Conservation (phyloP, 176 grass and related monocot genomes). For the Oryza australiensis region DNA sequence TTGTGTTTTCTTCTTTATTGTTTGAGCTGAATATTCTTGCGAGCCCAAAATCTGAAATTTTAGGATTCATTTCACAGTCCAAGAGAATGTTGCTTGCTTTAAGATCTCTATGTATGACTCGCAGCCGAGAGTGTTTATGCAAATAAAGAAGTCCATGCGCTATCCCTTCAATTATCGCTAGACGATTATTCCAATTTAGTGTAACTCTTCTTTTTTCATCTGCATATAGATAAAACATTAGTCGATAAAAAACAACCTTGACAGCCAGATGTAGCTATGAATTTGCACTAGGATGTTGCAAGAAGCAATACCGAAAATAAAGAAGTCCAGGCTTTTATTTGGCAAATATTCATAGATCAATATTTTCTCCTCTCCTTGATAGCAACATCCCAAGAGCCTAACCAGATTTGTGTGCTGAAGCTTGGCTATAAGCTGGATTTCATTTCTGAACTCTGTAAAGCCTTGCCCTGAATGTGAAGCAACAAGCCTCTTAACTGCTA, state of each 20-base stretch:
- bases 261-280: not conserved
- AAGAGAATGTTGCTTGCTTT: slow-evolving; percentile 37
- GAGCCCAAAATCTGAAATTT: slow-evolving; percentile 35
- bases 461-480: slow-evolving; percentile 21
- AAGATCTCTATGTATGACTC: slow-evolving; percentile 37
- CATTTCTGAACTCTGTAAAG: slow-evolving; percentile 29
- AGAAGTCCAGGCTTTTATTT: slow-evolving; percentile 30
- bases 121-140: slow-evolving; percentile 18
- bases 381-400: slow-evolving; percentile 29
- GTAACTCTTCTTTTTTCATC: not conserved
- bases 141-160: slow-evolving; percentile 23
- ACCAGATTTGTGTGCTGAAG: slow-evolving; percentile 26
- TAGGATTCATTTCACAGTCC: slow-evolving; percentile 29
- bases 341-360: slow-evolving; percentile 34
- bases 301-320: slow-evolving; percentile 26
- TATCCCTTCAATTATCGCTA: slow-evolving; percentile 23
- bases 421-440: slow-evolving; percentile 36
- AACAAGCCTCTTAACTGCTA: slow-evolving; percentile 29
- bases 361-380: slow-evolving; percentile 20
- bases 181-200: slow-evolving; percentile 23
- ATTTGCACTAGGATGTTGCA: not conserved
- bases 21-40: slow-evolving; percentile 3
- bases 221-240: not conserved
- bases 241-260: not conserved
- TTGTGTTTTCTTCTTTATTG: not conserved